Conservation (phyloP, 164 flowering plant species). For the grape (Vitis vinifera) region DNA sequence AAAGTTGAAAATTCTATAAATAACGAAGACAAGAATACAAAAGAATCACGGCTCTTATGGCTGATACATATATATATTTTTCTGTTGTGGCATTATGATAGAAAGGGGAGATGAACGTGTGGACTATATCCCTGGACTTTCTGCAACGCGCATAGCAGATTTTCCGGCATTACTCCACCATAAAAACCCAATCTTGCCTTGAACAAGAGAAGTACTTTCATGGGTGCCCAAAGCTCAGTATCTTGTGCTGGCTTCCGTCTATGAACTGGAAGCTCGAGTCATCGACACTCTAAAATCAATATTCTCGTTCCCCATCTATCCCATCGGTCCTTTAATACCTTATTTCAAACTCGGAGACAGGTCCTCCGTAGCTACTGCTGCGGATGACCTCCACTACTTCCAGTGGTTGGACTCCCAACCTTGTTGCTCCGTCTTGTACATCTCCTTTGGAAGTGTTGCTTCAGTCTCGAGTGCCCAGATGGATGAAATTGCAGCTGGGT, state of each 20-base stretch:
- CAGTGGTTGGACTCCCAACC: slow-evolving; percentile 53
- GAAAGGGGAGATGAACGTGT: slow-evolving; percentile 34
- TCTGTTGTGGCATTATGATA: neutral
- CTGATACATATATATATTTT: too few relatives aligned
- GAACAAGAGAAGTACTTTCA: slow-evolving; percentile 10
- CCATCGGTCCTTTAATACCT: slow-evolving; percentile 51
- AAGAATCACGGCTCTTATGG: too few relatives aligned
- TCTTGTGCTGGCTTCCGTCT: slow-evolving; percentile 39
- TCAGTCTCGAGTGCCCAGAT: slow-evolving; percentile 31
- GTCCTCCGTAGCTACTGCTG: neutral
- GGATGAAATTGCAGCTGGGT: slow-evolving; percentile 36
- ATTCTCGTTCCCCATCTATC: slow-evolving; percentile 35
- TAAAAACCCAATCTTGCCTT: neutral
- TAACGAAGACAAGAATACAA: too few relatives aligned
- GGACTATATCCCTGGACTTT: slow-evolving; percentile 55
- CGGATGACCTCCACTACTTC: slow-evolving; percentile 9
- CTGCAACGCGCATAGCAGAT: slow-evolving; percentile 38
- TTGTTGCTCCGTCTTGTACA: slow-evolving; percentile 33
- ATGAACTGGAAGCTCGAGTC: slow-evolving; percentile 50
- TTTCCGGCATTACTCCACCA: slow-evolving; percentile 27
- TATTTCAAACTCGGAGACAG: slow-evolving; percentile 11
- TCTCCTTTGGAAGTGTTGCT: slow-evolving; percentile 44
- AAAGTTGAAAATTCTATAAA: too few relatives aligned
- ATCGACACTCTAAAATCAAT: slow-evolving; percentile 26
- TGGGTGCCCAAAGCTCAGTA: slow-evolving; percentile 34